Evolutionary conservation across 2,329 filamentous ascomycete genomes (phyloP), one percentile per base, ranked within the genome.

Genomic region (Colletotrichum ledebouriae): DNA sequence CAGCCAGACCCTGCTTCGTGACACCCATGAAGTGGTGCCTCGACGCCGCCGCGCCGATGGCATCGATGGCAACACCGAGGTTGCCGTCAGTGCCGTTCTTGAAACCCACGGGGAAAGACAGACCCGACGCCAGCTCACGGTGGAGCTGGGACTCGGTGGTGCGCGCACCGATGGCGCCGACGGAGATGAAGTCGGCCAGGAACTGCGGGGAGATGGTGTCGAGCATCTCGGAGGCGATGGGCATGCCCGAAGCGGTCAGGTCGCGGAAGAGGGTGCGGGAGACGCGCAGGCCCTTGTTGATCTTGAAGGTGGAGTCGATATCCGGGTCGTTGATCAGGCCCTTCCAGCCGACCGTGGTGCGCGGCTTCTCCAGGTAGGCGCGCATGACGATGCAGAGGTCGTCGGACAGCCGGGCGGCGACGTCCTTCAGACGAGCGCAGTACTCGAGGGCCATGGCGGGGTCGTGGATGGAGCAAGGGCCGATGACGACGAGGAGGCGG

Each of bases 121-220:
- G 87, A 74, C 96, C 96, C 33, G 93, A 97, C 5, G 96, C 96
- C 71, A 99, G 89, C 84, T 99, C 96, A 71, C 96, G 92, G 83
- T 99, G 96, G 72, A 98, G 86, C 83, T 99, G 96, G 63, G 92
- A 96, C 84, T 99, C 96, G 57, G 96, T 99, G 49, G 96, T 99
- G 73, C 96, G 90, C 49, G 96, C 96, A 71, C 96, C 96, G 76
- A 99, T 97, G 67, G 96, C 96, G 70, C 96, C 96, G 29, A 98
- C 90, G 0, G 94, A 97, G 80, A 99, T 94, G 74, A 97, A 89
- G 81, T 99, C 96, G 70, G 96, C 94, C 49, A 98, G 89, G 87
- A 96, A 99, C 86, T 99, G 96, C 6, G 96, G 96, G 4, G 94
- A 97, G 81, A 99, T 98, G 72, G 96, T 99, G 80, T 99, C 96